These are phyloP conservation scores for Ogataea pilisensis DNA, from an alignment of 805 yeast species.

Conservation along the genomic window DNA sequence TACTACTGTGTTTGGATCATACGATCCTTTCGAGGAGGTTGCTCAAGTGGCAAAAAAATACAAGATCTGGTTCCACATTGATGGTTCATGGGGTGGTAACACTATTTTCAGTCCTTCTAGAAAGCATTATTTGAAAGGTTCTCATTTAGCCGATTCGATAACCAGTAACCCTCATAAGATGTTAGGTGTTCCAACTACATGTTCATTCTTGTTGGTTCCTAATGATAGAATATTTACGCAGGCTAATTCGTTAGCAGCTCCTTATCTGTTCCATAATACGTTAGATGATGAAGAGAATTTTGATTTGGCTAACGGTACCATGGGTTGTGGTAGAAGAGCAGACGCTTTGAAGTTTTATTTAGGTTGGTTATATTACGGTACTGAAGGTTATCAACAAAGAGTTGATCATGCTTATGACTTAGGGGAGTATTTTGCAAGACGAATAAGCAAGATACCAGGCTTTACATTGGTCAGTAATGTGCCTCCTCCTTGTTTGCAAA, in stretches of 20 bases:
- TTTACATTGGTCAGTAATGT: constrained; percentile 53
- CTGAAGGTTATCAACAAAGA: constrained; percentile 56
- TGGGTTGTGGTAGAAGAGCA: constrained; percentile 89
- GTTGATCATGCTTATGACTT: constrained; percentile 70
- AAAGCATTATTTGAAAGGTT: constrained; percentile 48
- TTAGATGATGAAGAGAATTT: constrained; percentile 48
- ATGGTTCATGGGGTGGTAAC: constrained; percentile 92
- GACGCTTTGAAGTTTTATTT: constrained; percentile 76
- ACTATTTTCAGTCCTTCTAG: constrained; percentile 58
- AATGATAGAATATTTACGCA: constrained; percentile 60
- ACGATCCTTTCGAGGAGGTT: constrained; percentile 61
- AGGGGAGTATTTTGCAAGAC: constrained; percentile 55
- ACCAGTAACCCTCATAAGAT: constrained; percentile 84
- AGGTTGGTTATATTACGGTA: constrained; percentile 80
- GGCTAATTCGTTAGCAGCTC: constrained; percentile 75
- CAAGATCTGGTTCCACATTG: constrained; percentile 75
- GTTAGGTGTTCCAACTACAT: constrained; percentile 81
- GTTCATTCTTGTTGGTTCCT: constrained; percentile 71
- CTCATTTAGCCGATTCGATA: constrained; percentile 65
- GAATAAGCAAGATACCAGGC: constrained; percentile 35
- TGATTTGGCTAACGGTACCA: constrained; percentile 84
- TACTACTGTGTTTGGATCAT: constrained; percentile 83
- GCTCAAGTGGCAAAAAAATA: constrained; percentile 48
- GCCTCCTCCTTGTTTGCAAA: constrained; percentile 77
- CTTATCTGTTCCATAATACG: constrained; percentile 70